Base-by-base conservation (phyloP, 179 eudicot genomes). In the Silene vulgaris region DNA sequence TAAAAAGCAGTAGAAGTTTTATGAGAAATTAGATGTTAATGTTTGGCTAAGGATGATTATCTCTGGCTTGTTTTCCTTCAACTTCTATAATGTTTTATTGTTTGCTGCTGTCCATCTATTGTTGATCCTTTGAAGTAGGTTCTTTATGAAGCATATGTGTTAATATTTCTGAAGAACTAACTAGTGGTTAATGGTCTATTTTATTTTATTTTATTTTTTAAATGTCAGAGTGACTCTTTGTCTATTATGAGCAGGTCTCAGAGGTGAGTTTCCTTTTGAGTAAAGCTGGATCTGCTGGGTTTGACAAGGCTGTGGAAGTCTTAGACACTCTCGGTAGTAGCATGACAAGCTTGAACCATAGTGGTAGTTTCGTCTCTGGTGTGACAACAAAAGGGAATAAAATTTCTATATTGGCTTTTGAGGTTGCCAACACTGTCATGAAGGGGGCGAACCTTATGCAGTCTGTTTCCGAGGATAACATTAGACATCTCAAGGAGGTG, bases 361-460 rank as follows among this genome's bases (percentile, higher is more conserved):
- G 89, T 75, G 82, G 93, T 75, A 90, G 95, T 75, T 95, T 95
- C 86, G 90, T 90, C 70, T 90, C 97, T 1, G 95, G 97, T 67
- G 87, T 86, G 72, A 80, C 91, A 14, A 88, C 92, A 23, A 85
- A 85, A 71, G 88, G 86, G 63, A 95, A 80, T 80, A 90, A 88
- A 81, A 87, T 95, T 62, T 69, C 91, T 62, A 95, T 95, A 68
- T 82, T 95, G 88, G 91, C 99, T 61, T 95, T 89, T 82, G 99
- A 95, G 79, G 97, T 94, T 57, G 98, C 97, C 9, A 94, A 94
- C 82, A 94, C 98, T n/a, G 65, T 94, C 77, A 97, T 91, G n/a
- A 91, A 94, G 77, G 99, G 99, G 77, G 89, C 92, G 67, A 95
- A 90, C 80, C 91, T 95, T 61, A 89, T 95, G 93, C 86, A 92